Base-by-base conservation (phyloP, 768 basidiomycete genomes). In the Tylopilus cervinicoccineus region DNA sequence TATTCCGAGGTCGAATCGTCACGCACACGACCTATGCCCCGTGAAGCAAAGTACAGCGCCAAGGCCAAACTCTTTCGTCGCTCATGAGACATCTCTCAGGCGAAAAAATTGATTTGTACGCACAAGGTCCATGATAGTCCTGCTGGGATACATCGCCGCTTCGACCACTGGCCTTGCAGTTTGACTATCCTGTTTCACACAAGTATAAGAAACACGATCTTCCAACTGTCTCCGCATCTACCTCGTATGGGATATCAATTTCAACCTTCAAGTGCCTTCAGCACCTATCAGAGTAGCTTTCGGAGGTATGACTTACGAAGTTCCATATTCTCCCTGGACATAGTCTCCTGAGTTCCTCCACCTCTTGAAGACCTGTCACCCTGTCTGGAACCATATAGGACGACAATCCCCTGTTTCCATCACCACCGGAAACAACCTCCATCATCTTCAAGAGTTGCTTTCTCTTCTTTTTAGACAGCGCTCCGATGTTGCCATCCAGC, bases 21-120 rank as follows among this genome's bases (percentile, higher is more conserved):
- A 27, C 76, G 74, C 0, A 88, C 59, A 41, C 75, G 70, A 2
- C 96, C 95, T 28, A 69, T 59, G 0, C 90, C 93, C 37, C 85
- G 75, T 5, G 95, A 88, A 6, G 96, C 95, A 60, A 98, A 98
- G 65, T 88, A 97, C 13, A 99, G 71, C 1, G 96, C 95, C 41
- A 90, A 75, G 0, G 91, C 89, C 9, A 99, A 80, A 60, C 93
- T 94, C 95, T 96, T 56, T 6, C 29, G 19, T 20, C 3, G 11
- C 32, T 8, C 44, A 39, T 61, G 40, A 58, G 40, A 23, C 38
- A 40, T 41, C 7, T 14, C 19, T 17, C 14, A 7, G 19, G 20
- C 16, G 14, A 13, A 31, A 8, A 33, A 32, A 43, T 23, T 19
- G 19, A 7, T 19, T n/a, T 37, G 22, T 31, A 64, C 83, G 54